phyloP scores from a whole-genome alignment of 805 yeast species.

The Ogataea corticis region DNA sequence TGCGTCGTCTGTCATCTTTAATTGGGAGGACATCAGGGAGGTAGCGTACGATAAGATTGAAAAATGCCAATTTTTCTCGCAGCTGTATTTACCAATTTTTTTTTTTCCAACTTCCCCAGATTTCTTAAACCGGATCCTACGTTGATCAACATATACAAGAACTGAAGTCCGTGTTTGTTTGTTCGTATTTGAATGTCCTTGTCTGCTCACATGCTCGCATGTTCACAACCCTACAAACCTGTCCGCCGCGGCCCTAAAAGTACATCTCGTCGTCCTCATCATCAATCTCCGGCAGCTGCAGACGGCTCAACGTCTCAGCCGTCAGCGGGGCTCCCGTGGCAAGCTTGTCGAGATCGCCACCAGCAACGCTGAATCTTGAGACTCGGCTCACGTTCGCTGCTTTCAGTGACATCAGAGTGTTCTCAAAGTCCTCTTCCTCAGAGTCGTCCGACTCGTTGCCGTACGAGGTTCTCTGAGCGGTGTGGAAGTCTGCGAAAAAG shows the following conservation, averaged over 20 bases:
- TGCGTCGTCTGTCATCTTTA: not conserved
- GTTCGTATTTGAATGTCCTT: too few relatives aligned
- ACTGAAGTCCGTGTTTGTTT: too few relatives aligned
- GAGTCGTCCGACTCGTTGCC: slow-evolving; percentile 17
- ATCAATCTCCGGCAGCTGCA: slow-evolving; percentile 13
- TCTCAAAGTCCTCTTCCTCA: slow-evolving; percentile 21
- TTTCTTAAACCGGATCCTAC: not conserved
- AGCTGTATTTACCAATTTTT: too few relatives aligned
- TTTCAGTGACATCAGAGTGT: slow-evolving; percentile 24
- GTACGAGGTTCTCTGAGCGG: not conserved
- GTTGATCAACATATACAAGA: too few relatives aligned
- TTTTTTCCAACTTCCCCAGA: slow-evolving; percentile 1
- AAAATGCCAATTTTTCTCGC: not conserved
- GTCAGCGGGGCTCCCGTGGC: slow-evolving; percentile 8
- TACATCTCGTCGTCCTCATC: slow-evolving; percentile 15
- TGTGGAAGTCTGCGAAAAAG: slow-evolving; percentile 9
- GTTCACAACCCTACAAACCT: too few relatives aligned
- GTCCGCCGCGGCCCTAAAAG: not conserved
- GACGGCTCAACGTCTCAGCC: slow-evolving; percentile 15
- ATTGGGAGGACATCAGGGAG: too few relatives aligned
- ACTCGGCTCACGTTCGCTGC: slow-evolving; percentile 30
- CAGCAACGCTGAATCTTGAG: slow-evolving; percentile 27
- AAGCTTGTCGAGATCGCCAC: slow-evolving; percentile 17
- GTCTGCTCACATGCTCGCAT: too few relatives aligned
- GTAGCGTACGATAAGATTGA: too few relatives aligned